Base-by-base conservation (phyloP, 148 eudicot species). In the Chenopodium album region DNA sequence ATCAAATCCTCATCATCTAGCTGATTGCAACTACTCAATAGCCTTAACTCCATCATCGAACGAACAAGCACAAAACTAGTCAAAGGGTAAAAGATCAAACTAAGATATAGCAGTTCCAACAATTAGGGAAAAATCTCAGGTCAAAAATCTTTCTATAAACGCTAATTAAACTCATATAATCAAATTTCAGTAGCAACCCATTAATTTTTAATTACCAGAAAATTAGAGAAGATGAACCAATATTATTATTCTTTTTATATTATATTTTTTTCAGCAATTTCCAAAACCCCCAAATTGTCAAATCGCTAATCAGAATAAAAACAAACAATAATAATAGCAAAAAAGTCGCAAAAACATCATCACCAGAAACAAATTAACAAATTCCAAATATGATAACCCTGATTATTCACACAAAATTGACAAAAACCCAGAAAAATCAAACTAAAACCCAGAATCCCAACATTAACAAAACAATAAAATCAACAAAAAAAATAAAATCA, bases 41-140 rank as follows among this genome's bases (percentile, higher is more conserved):
- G 10, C 47, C 28, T 41, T 7, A 29, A 70, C 75, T 28, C 70
- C 4, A 69, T 48, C 29, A 46, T n/a, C 31, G 1, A 56, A 56
- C 76, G 63, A 59, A 31, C 46, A 4, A 46, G 41, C n/a, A 37
- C 12, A 23, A 69, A 73, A 78, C 32, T 66, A 73, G 60, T 73
- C 56, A 32, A 78, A 29, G 65, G 73, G 44, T 68, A 71, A 67
- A 67, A 52, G 63, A 75, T 67, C 70, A 69, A 22, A 59, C 29
- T 71, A 34, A 59, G 8, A 77, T n/a, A 14, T 63, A 65, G 17
- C 66, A 23, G 73, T 73, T 63, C 31, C 14, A 19, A 34, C n/a
- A 69, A 78, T 56, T 4, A 0, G 14, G 12, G 62, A 67, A 28
- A 67, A 29, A 26, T 11, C 71, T 20, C 34, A 67, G 31, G 37